These are phyloP conservation scores for Ustilago nuda DNA, from an alignment of 1,284 basidiomycete species.

Conservation along the genomic window DNA sequence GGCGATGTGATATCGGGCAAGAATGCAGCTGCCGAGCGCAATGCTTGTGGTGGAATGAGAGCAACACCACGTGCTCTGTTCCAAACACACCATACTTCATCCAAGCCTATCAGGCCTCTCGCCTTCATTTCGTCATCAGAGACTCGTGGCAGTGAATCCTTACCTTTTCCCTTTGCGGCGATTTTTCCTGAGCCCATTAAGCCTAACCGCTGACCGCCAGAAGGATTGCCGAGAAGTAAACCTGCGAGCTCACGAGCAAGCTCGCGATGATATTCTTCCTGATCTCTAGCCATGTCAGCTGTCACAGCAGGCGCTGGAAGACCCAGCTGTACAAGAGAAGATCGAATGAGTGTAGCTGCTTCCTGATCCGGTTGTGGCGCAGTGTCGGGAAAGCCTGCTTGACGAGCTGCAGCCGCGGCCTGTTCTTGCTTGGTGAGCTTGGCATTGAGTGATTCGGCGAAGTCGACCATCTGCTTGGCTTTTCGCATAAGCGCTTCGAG, in stretches of 20 bases:
- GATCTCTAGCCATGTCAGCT: slow-evolving; percentile 87
- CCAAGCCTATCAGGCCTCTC: slow-evolving; percentile 79
- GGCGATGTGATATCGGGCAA: slow-evolving; percentile 79
- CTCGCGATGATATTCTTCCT: slow-evolving; percentile 82
- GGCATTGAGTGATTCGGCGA: slow-evolving; percentile 88
- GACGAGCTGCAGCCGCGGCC: slow-evolving; percentile 37
- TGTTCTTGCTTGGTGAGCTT: slow-evolving; percentile 77
- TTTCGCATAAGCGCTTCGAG: slow-evolving; percentile 91
- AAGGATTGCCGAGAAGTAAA: slow-evolving; percentile 75
- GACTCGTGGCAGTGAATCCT: slow-evolving; percentile 19
- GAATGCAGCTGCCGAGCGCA: slow-evolving; percentile 79
- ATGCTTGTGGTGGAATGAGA: slow-evolving; percentile 85
- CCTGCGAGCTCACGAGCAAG: slow-evolving; percentile 85
- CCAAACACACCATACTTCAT: slow-evolving; percentile 98
- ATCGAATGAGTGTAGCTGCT: slow-evolving; percentile 74
- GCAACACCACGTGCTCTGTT: slow-evolving; percentile 91
- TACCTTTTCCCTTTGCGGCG: slow-evolving; percentile 66
- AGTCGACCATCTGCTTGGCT: slow-evolving; percentile 88
- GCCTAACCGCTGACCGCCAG: slow-evolving; percentile 64
- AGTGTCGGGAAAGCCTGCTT: slow-evolving; percentile 25
- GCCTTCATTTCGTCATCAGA: slow-evolving; percentile 29
- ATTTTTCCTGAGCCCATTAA: slow-evolving; percentile 61
- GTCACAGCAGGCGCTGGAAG: slow-evolving; percentile 85
- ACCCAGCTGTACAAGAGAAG: slow-evolving; percentile 88
- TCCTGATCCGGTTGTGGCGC: slow-evolving; percentile 72